Evolutionary conservation across 176 grass and related monocot species (phyloP), one percentile per base, ranked within the genome.

Genomic region (Hyparrhenia diplandra): DNA sequence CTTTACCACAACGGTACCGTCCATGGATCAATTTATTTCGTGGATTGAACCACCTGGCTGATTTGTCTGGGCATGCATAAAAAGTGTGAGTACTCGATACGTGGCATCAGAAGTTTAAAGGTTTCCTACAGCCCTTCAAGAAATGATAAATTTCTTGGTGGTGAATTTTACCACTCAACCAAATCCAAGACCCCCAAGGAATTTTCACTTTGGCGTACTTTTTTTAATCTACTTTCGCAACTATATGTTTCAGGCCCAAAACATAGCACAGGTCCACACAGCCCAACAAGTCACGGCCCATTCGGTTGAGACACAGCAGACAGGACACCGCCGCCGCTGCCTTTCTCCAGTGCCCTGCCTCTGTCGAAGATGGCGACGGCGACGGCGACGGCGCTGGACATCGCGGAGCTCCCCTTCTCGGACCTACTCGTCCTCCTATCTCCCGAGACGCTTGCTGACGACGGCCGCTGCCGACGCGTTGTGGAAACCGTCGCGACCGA

Each of bases 391-490:
- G 10, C 51, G 9, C 73, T 94, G 66, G 86, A 94, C 51, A 83
- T 90, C 37, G 64, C 83, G 12, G 88, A 91, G 60, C 32, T 98
- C 66, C 1, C 85, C 20, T 92, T 98, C 81, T 80, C 86, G 12
- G 86, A 91, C 61, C 81, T 98, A 46, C 45, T 83, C 23, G 76
- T 84, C 64, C 75, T 97, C 24, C 73, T 82, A 65, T 88, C 91
- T 1, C 39, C 54, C 1, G 51, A 70, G 6, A 0, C 34, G 10
- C 18, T 11, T 21, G 54, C 4, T 20, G 40, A 71, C 1, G 28
- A 62, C 13, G n/a, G 1, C 6, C 71, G 35, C 16, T 77, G 21
- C 10, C 58, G 23, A 34, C 49, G 11, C 25, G 73, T 42, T 21
- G 64, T 46, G 75, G 75, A 76, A 31, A 84, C 86, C 20, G 30